A percentile compares a stretch with the other conserved stretches of the same genome.
phyloP scores from a whole-genome alignment of 1,284 basidiomycete species.

The Leccinum cinnamomeum region DNA sequence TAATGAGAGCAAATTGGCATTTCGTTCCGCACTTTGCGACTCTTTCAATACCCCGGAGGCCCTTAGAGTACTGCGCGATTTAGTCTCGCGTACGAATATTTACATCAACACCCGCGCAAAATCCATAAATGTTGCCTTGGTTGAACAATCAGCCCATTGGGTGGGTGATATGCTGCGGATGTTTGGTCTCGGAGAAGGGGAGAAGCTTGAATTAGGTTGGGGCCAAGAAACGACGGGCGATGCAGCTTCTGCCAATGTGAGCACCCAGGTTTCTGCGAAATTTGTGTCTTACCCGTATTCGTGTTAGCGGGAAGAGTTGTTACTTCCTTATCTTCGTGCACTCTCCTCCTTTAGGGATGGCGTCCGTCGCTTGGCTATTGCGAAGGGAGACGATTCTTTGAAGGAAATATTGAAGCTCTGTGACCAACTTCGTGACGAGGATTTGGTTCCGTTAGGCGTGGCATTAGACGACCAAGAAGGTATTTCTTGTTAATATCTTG shows the following conservation, averaged over 20 bases:
- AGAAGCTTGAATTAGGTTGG: conserved; percentile 67
- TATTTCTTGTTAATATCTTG: conserved; percentile 26
- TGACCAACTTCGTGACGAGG: conserved; percentile 88
- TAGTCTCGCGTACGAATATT: conserved; percentile 87
- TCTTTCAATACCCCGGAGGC: conserved; percentile 96
- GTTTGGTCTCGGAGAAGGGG: conserved; percentile 92
- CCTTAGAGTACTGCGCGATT: conserved; percentile 73
- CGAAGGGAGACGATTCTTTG: conserved; percentile 60
- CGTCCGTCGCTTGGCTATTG: conserved; percentile 82
- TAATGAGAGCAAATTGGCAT: conserved; percentile 72
- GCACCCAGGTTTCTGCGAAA: conserved; percentile 36
- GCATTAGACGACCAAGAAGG: conserved; percentile 97
- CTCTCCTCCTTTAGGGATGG: conserved; percentile 92
- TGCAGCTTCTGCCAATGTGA: conserved; percentile 51
- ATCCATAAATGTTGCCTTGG: conserved; percentile 65
- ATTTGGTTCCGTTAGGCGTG: conserved; percentile 91
- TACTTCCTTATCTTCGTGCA: conserved; percentile 88
- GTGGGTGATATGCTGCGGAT: conserved; percentile 88
- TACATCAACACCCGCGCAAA: conserved; percentile 75
- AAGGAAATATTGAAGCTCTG: conserved; percentile 83
- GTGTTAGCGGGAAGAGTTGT: conserved; percentile 72
- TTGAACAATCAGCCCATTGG: conserved; percentile 82
- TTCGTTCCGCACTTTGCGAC: conserved; percentile 92
- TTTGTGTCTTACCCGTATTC: conserved; percentile 1
- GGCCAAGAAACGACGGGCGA: conserved; percentile 53